Conservation (phyloP, 176 grass and related monocot genomes). For the Raddia guianensis region DNA sequence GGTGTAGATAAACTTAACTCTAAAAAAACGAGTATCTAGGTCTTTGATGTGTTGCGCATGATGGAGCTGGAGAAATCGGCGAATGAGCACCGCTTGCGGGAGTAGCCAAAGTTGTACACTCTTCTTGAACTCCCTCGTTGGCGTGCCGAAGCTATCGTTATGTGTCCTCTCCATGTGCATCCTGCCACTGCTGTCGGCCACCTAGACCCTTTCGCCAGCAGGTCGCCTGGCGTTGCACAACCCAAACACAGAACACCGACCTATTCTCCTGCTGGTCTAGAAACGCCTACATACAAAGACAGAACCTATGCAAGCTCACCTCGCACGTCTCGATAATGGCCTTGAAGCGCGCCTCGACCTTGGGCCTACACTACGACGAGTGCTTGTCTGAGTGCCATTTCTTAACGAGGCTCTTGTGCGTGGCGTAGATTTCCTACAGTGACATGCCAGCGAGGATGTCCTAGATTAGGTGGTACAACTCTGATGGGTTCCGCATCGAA, state of each 20-base stretch:
- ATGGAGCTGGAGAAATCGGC: slow-evolving; percentile 81
- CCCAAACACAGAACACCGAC: slow-evolving; percentile 57
- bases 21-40: too few species aligned
- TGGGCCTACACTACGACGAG: slow-evolving; percentile 77
- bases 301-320: slow-evolving; percentile 45
- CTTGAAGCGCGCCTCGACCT: slow-evolving; percentile 90
- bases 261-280: slow-evolving; percentile 82
- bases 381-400: slow-evolving; percentile 99
- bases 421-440: slow-evolving; percentile 72
- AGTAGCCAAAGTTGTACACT: slow-evolving; percentile 52
- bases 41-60: slow-evolving; percentile 55
- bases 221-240: slow-evolving; percentile 40
- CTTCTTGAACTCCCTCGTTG: slow-evolving; percentile 59
- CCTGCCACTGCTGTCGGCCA: background rate
- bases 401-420: slow-evolving; percentile 70
- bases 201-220: background rate
- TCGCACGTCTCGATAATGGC: slow-evolving; percentile 89
- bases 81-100: slow-evolving; percentile 52
- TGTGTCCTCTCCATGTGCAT: slow-evolving; percentile 38
- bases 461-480: slow-evolving; percentile 78
- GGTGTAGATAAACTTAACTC: too few species aligned
- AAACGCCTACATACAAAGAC: slow-evolving; percentile 51
- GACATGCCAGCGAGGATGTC: slow-evolving; percentile 65
- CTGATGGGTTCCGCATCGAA: slow-evolving; percentile 72
- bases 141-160: slow-evolving; percentile 48